These are phyloP conservation scores for Fusarium haematococcum DNA, from an alignment of 2,329 filamentous ascomycete genomes.

Conservation along the genomic window DNA sequence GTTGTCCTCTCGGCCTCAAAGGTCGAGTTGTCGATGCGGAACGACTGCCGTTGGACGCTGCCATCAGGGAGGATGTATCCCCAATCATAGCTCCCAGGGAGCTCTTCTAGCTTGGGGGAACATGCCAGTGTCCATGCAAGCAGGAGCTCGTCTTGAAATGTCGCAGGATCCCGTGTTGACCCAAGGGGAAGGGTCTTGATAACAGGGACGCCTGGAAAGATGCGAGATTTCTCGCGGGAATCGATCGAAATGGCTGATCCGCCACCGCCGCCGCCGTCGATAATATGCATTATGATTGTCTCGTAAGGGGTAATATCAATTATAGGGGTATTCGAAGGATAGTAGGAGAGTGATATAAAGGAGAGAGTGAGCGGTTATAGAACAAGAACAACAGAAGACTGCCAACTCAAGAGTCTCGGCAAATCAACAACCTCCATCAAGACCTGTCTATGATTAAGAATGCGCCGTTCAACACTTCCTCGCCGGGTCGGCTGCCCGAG, in stretches of 20 bases:
- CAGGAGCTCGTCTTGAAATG: constrained; percentile 21
- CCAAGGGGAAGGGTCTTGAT: constrained; percentile 23
- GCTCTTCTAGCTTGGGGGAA: constrained; percentile 11
- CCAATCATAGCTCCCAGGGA: constrained; percentile 15
- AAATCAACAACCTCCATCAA: constrained; percentile 3
- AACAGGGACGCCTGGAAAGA: constrained; percentile 4
- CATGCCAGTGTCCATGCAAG: constrained; percentile 26
- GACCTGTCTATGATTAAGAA: constrained; percentile 13
- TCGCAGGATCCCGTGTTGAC: constrained; percentile 11
- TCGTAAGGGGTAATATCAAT: constrained; percentile 1
- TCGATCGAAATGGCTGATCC: constrained; percentile 23
- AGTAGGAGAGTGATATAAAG: neutral
- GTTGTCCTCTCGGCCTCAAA: constrained; percentile 21
- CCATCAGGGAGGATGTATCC: constrained; percentile 28
- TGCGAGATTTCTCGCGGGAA: constrained; percentile 1
- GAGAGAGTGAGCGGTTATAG: neutral
- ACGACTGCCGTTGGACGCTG: constrained; percentile 21
- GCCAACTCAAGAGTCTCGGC: neutral
- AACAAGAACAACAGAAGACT: neutral
- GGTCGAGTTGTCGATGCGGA: constrained; percentile 19
- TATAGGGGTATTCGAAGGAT: neutral
- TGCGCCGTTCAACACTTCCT: constrained; percentile 8
- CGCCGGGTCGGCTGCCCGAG: neutral
- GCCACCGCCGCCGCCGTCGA: constrained; percentile 37
- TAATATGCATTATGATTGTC: constrained; percentile 35